phyloP scores from a whole-genome alignment of 257 asterid genomes.

The Thymus mandschuricus region DNA sequence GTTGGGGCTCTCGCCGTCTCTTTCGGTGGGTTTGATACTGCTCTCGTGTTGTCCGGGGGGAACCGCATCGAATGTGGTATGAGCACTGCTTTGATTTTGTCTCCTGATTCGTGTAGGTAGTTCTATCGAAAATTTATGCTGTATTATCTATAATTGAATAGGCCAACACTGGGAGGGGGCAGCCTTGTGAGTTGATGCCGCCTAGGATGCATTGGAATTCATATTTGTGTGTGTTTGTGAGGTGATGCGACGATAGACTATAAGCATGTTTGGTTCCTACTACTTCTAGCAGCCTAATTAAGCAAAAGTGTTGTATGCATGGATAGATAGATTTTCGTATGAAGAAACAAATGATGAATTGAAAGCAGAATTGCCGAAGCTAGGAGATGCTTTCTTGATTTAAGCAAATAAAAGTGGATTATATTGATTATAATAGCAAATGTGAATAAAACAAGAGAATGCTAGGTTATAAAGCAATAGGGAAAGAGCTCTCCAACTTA shows the following conservation, averaged over 20 bases:
- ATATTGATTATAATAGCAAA: background rate
- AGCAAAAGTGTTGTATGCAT: background rate
- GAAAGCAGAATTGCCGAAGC: background rate
- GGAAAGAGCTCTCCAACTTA: background rate
- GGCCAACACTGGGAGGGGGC: too few relatives aligned
- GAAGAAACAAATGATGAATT: background rate
- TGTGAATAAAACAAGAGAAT: background rate
- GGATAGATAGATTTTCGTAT: background rate
- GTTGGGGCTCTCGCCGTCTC: conserved; percentile 77
- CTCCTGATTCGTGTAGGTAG: too few relatives aligned
- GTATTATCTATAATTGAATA: background rate
- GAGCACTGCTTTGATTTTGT: conserved; percentile 20
- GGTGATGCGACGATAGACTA: background rate
- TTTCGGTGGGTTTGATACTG: conserved; percentile 80
- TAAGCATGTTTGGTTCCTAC: background rate
- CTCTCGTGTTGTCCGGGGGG: conserved; percentile 97
- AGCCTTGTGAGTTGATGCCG: background rate
- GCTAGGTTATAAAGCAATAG: background rate
- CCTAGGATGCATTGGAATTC: conserved; percentile 2
- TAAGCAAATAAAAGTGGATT: background rate
- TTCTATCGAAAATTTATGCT: background rate
- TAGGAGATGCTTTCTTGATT: too few relatives aligned
- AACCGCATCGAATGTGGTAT: conserved; percentile 95
- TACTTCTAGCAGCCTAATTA: background rate
- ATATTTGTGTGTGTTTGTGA: conserved; percentile 2